Evolutionary conservation across 1,284 basidiomycete species (phyloP).

Genomic region (Austroboletus niveus): DNA sequence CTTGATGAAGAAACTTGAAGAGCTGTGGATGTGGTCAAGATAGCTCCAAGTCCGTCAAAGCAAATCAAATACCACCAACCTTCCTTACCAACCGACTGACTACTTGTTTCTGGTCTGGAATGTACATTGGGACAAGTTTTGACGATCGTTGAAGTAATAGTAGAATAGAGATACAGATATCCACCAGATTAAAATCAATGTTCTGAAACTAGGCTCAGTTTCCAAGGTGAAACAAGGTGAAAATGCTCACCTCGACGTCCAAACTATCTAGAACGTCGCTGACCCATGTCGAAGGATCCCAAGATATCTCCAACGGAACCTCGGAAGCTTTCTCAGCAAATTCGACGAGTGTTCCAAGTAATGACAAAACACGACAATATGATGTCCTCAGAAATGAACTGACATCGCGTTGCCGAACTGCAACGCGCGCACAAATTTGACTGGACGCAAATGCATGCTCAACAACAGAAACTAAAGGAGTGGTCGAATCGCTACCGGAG

Average conservation of each 20-base stretch:
- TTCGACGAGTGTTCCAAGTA: conserved; percentile 50
- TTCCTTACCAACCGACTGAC: conserved; percentile 58
- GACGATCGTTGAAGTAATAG: conserved; percentile 54
- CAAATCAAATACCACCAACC: conserved; percentile 30
- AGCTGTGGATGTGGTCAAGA: conserved; percentile 45
- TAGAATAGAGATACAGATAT: conserved; percentile 60
- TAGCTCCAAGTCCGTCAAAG: background rate
- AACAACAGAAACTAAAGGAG: conserved; percentile 58
- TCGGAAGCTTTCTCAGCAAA: conserved; percentile 37
- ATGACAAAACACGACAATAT: conserved; percentile 46
- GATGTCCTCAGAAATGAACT: conserved; percentile 42
- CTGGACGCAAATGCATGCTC: conserved; percentile 52
- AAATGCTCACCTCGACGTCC: conserved; percentile 48
- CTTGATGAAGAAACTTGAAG: conserved; percentile 70
- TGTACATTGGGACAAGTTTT: conserved; percentile 50
- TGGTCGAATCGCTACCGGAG: conserved; percentile 29
- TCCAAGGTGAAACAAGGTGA: background rate
- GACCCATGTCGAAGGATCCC: conserved; percentile 62
- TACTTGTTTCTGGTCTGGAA: conserved; percentile 51
- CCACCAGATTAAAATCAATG: conserved; percentile 65
- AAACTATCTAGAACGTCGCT: conserved; percentile 47
- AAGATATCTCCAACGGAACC: conserved; percentile 39
- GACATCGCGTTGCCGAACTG: conserved; percentile 33
- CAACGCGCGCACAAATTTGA: conserved; percentile 41
- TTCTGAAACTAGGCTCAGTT: conserved; percentile 37